These are phyloP conservation scores for Microcera coccophila DNA, from an alignment of 2,329 filamentous ascomycete genomes.

Conservation along the genomic window DNA sequence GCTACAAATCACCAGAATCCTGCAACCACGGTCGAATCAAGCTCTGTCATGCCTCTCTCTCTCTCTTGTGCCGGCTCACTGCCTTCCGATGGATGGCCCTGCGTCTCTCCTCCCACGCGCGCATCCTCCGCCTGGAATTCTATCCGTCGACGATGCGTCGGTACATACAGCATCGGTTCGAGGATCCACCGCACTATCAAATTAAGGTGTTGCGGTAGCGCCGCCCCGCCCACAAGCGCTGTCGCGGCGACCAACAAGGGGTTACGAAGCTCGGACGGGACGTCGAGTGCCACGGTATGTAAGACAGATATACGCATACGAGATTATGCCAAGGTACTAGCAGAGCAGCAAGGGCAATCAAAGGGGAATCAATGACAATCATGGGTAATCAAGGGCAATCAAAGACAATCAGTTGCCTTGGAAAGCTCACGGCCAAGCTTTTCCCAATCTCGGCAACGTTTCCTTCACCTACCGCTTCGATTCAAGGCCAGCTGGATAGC, in stretches of 20 bases:
- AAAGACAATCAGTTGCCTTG: not conserved
- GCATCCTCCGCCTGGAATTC: not conserved
- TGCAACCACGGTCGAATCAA: too few relatives aligned
- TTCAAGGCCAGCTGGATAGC: not conserved
- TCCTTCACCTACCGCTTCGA: not conserved
- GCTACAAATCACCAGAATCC: too few relatives aligned
- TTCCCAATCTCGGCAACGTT: not conserved
- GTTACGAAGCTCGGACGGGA: not conserved
- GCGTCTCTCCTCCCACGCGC: not conserved
- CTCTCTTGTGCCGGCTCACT: too few relatives aligned
- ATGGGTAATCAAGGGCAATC: conserved; percentile 4
- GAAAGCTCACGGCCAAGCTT: conserved; percentile 10
- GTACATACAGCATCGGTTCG: not conserved
- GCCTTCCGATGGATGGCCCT: too few relatives aligned
- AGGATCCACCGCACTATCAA: not conserved
- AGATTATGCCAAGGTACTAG: too few relatives aligned
- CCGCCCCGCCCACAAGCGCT: conserved; percentile 1
- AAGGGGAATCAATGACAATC: too few relatives aligned
- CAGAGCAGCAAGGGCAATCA: too few relatives aligned
- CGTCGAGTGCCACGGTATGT: not conserved
- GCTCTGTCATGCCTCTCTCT: too few relatives aligned
- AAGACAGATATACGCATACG: too few relatives aligned
- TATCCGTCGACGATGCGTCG: not conserved
- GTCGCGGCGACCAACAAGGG: not conserved
- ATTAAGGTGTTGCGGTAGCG: not conserved